Base-by-base conservation (phyloP, 179 eudicot species). In the Camellia oleifera region DNA sequence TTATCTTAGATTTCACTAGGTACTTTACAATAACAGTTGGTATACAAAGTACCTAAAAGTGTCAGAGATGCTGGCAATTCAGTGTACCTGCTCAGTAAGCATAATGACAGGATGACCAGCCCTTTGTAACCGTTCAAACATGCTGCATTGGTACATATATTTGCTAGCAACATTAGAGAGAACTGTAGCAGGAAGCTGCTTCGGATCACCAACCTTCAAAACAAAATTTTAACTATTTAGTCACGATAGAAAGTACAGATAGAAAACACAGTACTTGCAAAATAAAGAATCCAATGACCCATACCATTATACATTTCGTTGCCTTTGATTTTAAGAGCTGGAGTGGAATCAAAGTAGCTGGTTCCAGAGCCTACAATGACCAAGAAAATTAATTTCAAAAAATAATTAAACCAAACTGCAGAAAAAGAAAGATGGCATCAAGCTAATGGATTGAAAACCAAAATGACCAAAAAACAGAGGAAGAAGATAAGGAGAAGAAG, bases 121-220 rank as follows among this genome's bases (percentile, higher is more conserved):
- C 83, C 93, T 86, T 84, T 97, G 99, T 76, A 97, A 80, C 73
- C 99, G 96, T 85, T 97, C 98, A 88, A 97, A 97, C 99, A 97
- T 97, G 95, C 99, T 97, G 90, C 99, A 97, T 82, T 97, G 92
- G 53, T 90, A 97, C 74, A 86, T 61, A 81, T 90, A 97, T 83
- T 90, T 94, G 88, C 97, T 91, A 79, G 99, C 99, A 81, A 93
- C 90, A 88, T 88, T 95, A 70, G 99, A 97, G 71, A 97, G 91
- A 79, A 97, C 99, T 71, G 98, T 97, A 50, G 99, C 99, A 67
- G 99, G 98, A 86, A 97, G 99, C 92, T 97, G 99, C 89, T 97
- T 97, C 69, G 99, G 99, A 80, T 97, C 99, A 69, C 99, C 98
- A 84, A 97, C 99, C 99, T 97, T 80, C 87, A 89, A 77, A 42